Evolutionary conservation across 1,284 basidiomycete genomes (phyloP).

Genomic region (Ceratobasidium sp.): DNA sequence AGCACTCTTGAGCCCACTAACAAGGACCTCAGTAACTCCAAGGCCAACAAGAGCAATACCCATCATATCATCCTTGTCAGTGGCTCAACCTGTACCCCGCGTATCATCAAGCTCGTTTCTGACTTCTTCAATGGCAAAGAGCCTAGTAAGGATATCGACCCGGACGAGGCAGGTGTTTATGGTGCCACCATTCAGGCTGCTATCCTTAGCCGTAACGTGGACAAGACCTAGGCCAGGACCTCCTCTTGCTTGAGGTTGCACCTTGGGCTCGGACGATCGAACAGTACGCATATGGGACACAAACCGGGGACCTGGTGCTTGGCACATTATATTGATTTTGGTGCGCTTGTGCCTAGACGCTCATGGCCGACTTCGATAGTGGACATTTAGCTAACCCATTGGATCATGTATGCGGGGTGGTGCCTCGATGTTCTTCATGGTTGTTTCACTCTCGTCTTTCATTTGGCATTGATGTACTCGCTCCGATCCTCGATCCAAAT

Average conservation of each 20-base stretch:
- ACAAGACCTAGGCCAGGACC: conserved; percentile 86
- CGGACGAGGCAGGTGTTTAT: conserved; percentile 94
- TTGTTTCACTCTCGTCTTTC: too few relatives aligned
- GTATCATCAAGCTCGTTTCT: conserved; percentile 72
- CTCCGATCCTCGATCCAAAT: too few relatives aligned
- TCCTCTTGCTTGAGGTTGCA: conserved; percentile 94
- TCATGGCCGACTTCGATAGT: too few relatives aligned
- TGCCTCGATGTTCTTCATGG: too few relatives aligned
- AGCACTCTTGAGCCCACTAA: conserved; percentile 73
- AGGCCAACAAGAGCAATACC: conserved; percentile 70
- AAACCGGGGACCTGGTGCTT: too few relatives aligned
- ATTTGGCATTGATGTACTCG: too few relatives aligned
- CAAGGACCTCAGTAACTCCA: conserved; percentile 73
- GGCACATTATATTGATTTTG: too few relatives aligned
- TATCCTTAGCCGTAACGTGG: conserved; percentile 95
- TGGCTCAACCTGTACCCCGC: conserved; percentile 74
- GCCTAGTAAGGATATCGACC: conserved; percentile 97
- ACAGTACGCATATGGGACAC: too few relatives aligned
- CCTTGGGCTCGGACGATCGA: conserved; percentile 61
- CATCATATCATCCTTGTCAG: conserved; percentile 74
- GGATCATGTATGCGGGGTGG: too few relatives aligned
- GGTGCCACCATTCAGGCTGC: conserved; percentile 98
- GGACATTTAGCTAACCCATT: too few relatives aligned
- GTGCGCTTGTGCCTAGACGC: too few relatives aligned
- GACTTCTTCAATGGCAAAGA: conserved; percentile 72